These are phyloP conservation scores for Pythium aristosporum DNA, from an alignment of 352 stramenopile species.

Conservation along the genomic window DNA sequence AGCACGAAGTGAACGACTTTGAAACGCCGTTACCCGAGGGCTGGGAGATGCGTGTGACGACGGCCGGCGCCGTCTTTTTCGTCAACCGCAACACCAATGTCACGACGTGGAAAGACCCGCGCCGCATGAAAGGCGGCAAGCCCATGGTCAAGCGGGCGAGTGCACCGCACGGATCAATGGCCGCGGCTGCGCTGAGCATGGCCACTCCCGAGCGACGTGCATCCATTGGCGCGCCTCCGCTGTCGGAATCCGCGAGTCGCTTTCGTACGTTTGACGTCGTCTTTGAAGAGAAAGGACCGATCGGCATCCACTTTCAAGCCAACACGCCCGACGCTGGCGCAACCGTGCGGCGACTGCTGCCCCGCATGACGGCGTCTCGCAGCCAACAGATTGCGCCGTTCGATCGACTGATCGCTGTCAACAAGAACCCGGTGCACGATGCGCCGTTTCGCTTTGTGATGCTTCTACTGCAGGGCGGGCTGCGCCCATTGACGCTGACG, in stretches of 20 bases:
- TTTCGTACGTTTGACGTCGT: slow-evolving; percentile 54
- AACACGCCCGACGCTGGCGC: slow-evolving; percentile 68
- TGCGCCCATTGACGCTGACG: slow-evolving; percentile 73
- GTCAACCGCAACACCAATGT: slow-evolving; percentile 71
- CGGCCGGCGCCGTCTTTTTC: slow-evolving; percentile 70
- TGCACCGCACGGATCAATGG: slow-evolving; percentile 1
- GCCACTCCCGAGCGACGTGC: slow-evolving; percentile 13
- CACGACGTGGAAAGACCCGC: slow-evolving; percentile 76
- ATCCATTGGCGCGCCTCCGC: not conserved
- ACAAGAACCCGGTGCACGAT: slow-evolving; percentile 60
- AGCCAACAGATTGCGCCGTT: slow-evolving; percentile 52
- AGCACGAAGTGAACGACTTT: slow-evolving; percentile 75
- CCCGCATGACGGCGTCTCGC: slow-evolving; percentile 53
- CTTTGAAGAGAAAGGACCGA: slow-evolving; percentile 68
- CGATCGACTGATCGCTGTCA: slow-evolving; percentile 76
- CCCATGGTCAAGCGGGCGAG: slow-evolving; percentile 13
- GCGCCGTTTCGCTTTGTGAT: slow-evolving; percentile 82
- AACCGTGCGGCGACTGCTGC: slow-evolving; percentile 55
- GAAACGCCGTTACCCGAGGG: slow-evolving; percentile 65
- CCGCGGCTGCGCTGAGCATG: not conserved
- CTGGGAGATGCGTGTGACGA: slow-evolving; percentile 83
- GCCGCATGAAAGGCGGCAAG: slow-evolving; percentile 21
- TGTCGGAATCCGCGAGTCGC: not conserved
- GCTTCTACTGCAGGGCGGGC: slow-evolving; percentile 72
- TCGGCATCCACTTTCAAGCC: slow-evolving; percentile 83